Base-by-base conservation (phyloP, 2,329 filamentous ascomycete genomes). In the Magnaporthiopsis incrustans region DNA sequence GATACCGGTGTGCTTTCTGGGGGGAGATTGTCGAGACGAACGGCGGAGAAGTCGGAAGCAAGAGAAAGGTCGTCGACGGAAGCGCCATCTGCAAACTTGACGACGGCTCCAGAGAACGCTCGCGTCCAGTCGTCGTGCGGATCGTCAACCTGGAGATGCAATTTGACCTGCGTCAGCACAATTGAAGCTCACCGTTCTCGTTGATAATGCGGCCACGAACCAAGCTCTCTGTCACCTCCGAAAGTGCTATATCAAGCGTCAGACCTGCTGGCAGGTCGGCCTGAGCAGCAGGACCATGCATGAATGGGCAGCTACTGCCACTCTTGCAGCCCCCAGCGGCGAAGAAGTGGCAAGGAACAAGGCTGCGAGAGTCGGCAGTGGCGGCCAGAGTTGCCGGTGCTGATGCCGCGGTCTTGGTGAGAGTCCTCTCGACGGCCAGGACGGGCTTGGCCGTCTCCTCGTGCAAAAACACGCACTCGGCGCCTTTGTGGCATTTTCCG, bases 1-100 rank as follows among this genome's bases (percentile, higher is more conserved):
- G 66, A 68, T 0, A 32, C 59, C 0, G 60, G 62, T 0, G 70
- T 68, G 58, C 65, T 71, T 3, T 61, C 57, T 2, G 0, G 33
- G 0, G 73, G 73, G 0, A 78, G 70, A 7, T 68, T 66, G 30
- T 63, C 69, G 57, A 78, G 70, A 8, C 71, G 74, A 33, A 76
- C 69, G 0, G 74, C 71, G 1, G 76, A 77, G 61, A 74, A 76
- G 67, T 79, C 77, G 0, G 75, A 74, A 2, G 70, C 66, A 7
- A 77, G 67, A 4, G 68, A 68, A 2, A 76, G 64, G 26, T 72
- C 72, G 0, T 63, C 38, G 6, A 77, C 65, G 0, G 62, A 61
- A 1, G 72, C 74, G 5, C 77, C 77, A 15, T 71, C 70, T 10
- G 68, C 71, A 14, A 77, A 77, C 12, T 71, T 59, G 1, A 70